Conservation (phyloP, 2,329 filamentous ascomycete genomes). For the Chaetomium olivaceum region DNA sequence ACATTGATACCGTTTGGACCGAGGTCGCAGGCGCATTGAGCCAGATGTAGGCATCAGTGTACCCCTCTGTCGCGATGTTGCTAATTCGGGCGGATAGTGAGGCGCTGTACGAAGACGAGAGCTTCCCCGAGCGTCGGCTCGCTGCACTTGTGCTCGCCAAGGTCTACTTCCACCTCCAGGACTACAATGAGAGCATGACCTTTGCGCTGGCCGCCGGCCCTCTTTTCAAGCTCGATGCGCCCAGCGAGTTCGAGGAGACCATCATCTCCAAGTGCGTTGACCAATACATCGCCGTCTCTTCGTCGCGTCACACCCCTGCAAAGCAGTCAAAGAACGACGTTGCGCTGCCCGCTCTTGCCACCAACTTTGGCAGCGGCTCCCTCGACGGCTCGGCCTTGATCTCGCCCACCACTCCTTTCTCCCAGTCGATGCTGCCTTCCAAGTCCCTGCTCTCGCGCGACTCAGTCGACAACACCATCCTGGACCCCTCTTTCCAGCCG, state of each 20-base stretch:
- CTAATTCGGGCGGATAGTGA: slow-evolving; percentile 60
- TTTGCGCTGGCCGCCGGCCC: slow-evolving; percentile 94
- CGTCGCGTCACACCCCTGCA: slow-evolving; percentile 51
- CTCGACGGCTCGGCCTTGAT: slow-evolving; percentile 70
- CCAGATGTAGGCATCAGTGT: slow-evolving; percentile 68
- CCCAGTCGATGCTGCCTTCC: slow-evolving; percentile 86
- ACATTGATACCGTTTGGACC: slow-evolving; percentile 96
- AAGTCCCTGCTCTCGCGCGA: slow-evolving; percentile 92
- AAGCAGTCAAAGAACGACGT: slow-evolving; percentile 45
- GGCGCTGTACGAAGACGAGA: slow-evolving; percentile 94
- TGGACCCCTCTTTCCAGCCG: slow-evolving; percentile 60
- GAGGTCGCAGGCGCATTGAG: slow-evolving; percentile 91
- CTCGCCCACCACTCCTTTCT: slow-evolving; percentile 93
- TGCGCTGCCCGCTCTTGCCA: slow-evolving; percentile 70
- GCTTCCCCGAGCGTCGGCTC: slow-evolving; percentile 89
- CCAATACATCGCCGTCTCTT: slow-evolving; percentile 83
- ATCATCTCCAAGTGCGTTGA: slow-evolving; percentile 98
- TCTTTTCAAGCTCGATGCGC: slow-evolving; percentile 87
- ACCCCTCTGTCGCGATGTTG: slow-evolving; percentile 9
- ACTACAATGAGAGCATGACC: slow-evolving; percentile 99
- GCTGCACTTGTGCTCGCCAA: slow-evolving; percentile 94
- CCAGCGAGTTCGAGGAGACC: slow-evolving; percentile 96
- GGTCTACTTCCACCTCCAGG: slow-evolving; percentile 98
- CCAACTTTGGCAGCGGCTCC: slow-evolving; percentile 70
- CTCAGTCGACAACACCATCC: slow-evolving; percentile 63